Conservation (phyloP, 1,139 yeast species). For the Kurtzmaniella quercitrusa region DNA sequence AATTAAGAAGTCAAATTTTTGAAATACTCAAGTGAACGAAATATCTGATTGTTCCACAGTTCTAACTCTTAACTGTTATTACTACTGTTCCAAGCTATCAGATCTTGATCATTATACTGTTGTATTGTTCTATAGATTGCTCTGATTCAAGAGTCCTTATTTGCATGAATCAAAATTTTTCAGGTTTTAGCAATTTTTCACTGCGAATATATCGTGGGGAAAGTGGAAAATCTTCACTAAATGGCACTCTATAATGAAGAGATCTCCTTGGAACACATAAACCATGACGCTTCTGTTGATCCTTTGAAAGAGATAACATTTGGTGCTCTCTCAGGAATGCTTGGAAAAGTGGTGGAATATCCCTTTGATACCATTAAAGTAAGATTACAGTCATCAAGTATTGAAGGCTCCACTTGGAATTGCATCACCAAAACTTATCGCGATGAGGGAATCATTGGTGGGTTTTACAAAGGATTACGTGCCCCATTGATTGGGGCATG, state of each 20-base stretch:
- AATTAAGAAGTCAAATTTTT: no score
- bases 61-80: no score
- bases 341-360: conserved; percentile 81
- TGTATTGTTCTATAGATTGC: no score
- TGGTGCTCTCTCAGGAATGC: conserved; percentile 68
- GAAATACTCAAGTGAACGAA: no score
- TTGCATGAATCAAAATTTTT: no score
- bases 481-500: conserved; percentile 89
- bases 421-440: conserved; percentile 58
- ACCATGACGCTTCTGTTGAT: conserved; percentile 9
- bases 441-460: conserved; percentile 59
- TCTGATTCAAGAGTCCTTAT: no score
- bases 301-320: conserved; percentile 35
- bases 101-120: no score
- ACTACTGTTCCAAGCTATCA: no score
- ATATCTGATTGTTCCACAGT: no score
- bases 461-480: conserved; percentile 57
- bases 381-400: conserved; percentile 60
- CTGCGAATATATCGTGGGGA: neutral
- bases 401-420: conserved; percentile 42
- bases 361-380: conserved; percentile 95
- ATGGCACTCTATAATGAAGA: conserved; percentile 7
- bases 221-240: neutral
- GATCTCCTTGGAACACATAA: conserved; percentile 3
- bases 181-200: neutral